Base-by-base conservation (phyloP, 768 basidiomycete genomes). In the Hysterangium stoloniferum region DNA sequence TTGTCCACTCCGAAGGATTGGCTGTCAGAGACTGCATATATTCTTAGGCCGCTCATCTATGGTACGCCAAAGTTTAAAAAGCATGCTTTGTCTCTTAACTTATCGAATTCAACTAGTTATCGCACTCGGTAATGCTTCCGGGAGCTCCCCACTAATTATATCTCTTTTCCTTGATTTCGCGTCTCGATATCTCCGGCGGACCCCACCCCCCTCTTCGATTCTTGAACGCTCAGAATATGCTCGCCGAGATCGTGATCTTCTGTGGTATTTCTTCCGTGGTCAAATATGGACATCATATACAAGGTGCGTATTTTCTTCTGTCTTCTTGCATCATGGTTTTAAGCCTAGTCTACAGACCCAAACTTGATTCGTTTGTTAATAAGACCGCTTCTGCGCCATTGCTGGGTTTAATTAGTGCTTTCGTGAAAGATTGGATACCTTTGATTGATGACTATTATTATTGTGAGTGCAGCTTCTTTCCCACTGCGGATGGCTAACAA, bases 371-470 rank as follows among this genome's bases (percentile, higher is more conserved):
- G 1, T 67, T 90, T 55, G 80, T 78, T 28, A 67, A 77, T 54
- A 69, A 63, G 36, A 73, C 78, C 17, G 70, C 78, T 3, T 69
- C 69, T 50, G 73, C 72, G 38, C 87, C 87, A 13, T 45, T 90
- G 24, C 59, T 92, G 24, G 78, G 81, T n/a, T 62, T 89, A 42
- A 64, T 88, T 34, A 73, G 86, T 56, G 77, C 80, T 22, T 67
- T 92, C 52, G 62, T 88, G 52, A 82, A 79, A 56, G 88, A 90
- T 59, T 92, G 90, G 89, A 79, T 92, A 56, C 90, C 88, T 17
- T 68, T 92, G 62, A 86, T 92, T 54, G 80, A 92, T 62, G 86
- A 87, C 61, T 92, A 92, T 68, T 83, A 92, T 70, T 92, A 92
- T 73, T 92, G 89, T 89, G 61, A 54, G 89, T 73, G 32, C 37